Conservation (phyloP, 768 basidiomycete genomes). For the Boletus pseudopeckii region DNA sequence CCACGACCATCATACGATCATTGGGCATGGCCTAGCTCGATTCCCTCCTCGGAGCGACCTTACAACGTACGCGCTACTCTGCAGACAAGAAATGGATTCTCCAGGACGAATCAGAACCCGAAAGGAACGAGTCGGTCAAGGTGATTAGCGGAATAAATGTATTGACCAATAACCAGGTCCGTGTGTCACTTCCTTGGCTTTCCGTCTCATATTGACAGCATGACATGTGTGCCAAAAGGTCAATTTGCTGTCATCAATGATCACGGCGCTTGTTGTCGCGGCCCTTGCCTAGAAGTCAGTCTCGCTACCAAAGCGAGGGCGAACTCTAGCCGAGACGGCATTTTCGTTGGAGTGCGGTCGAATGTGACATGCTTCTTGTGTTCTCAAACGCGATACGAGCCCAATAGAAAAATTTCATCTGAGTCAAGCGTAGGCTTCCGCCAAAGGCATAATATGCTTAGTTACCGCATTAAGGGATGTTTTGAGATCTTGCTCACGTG, state of each 20-base stretch:
- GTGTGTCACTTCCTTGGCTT: conserved; percentile 3
- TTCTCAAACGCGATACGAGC: background rate
- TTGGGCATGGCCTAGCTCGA: conserved; percentile 54
- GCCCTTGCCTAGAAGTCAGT: conserved; percentile 27
- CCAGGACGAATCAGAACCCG: conserved; percentile 45
- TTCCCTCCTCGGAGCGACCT: conserved; percentile 81
- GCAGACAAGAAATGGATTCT: conserved; percentile 57
- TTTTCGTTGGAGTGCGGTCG: background rate
- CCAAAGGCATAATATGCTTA: background rate
- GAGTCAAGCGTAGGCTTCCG: background rate
- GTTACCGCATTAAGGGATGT: conserved; percentile 23
- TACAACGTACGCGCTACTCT: conserved; percentile 79
- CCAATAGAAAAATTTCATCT: background rate
- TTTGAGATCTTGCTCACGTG: conserved; percentile 21
- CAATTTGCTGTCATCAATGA: conserved; percentile 43
- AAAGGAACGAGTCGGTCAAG: conserved; percentile 46
- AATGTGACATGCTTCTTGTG: background rate
- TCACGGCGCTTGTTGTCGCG: conserved; percentile 37
- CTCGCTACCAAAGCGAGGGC: background rate
- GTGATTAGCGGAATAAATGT: conserved; percentile 62
- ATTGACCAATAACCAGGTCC: conserved; percentile 82
- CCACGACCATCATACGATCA: background rate
- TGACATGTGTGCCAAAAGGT: conserved; percentile 32
- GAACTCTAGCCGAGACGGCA: background rate
- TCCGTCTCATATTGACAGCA: conserved; percentile 1